Conservation (phyloP, 176 grass and related monocot species). For the Musa beccarii region DNA sequence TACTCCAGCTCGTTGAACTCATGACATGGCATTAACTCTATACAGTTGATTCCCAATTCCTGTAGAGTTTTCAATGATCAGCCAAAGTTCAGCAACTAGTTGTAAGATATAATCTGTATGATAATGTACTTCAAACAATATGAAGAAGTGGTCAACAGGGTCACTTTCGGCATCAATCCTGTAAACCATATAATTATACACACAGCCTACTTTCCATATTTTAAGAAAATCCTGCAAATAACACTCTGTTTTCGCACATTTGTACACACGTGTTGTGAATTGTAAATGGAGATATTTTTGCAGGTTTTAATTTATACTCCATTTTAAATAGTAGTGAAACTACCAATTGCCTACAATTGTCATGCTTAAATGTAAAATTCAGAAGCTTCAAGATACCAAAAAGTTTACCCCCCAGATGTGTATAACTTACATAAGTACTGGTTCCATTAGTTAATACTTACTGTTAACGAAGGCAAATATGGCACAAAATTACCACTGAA, state of each 20-base stretch:
- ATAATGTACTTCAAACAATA: background rate
- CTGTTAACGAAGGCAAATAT: background rate
- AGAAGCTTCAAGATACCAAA: background rate
- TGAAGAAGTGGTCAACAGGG: background rate
- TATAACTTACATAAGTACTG: background rate
- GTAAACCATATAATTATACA: too few relatives aligned
- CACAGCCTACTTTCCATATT: background rate
- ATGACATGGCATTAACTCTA: constrained; percentile 94
- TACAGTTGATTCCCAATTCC: constrained; percentile 87
- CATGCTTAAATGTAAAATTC: background rate
- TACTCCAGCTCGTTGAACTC: constrained; percentile 97
- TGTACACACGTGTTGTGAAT: background rate
- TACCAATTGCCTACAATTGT: too few relatives aligned
- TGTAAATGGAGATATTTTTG: background rate
- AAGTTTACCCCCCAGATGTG: background rate
- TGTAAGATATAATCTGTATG: background rate
- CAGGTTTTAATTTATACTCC: background rate
- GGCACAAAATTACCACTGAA: too few relatives aligned
- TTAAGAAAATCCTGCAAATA: background rate
- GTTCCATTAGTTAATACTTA: background rate
- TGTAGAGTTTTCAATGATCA: constrained; percentile 32
- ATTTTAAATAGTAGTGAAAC: background rate
- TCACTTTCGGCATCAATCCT: too few relatives aligned
- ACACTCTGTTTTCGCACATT: background rate
- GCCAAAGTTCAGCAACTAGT: constrained; percentile 17